Evolutionary conservation across 1,284 basidiomycete genomes (phyloP), one percentile per base, ranked within the genome.

Genomic region (Ceratobasidium sp.): DNA sequence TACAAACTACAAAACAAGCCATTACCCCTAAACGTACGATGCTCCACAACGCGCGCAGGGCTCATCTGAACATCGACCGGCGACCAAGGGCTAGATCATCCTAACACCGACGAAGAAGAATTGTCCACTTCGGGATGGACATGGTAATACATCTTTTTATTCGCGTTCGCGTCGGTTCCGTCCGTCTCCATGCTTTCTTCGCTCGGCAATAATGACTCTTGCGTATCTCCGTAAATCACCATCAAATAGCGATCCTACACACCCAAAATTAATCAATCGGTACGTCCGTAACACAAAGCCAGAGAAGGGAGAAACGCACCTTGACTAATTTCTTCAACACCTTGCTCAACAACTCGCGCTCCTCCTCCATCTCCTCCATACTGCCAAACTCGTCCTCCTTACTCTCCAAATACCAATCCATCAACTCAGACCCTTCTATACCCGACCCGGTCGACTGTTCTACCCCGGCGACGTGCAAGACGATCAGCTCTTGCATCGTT

Each of bases 341-440:
- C 85, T 99, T 99, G 57, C 88, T 90, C 77, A 99, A 91, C 75
- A 99, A 85, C 82, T 95, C 93, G 79, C 91, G 93, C 85, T 99
- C 95, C 78, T 93, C 91, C 79, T 98, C 95, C n/a, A 98, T 85
- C 80, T 97, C 93, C 73, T 97, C 95, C 17, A 96, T 87, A 62
- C 92, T 91, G 77, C 93, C 89, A 60, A 99, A 86, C 78, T 96
- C 92, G 45, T 87, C 86, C 83, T 99, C 98, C 82, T 90, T 92
- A 77, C 90, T 85, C 84, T 99, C 96, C 67, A 99, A 88, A 82
- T 99, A 99, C 96, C 96, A 98, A 82, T 98, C 94, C 76, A 98
- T 92, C 57, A 99, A 87, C 80, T 97, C 96, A 77, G 97, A 94
- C 63, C 91, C 87, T 81, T 96, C 93, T 29, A 98, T 84, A 11